These are phyloP conservation scores for Biscogniauxia marginata DNA, from an alignment of 2,329 filamentous ascomycete species.

Conservation along the genomic window DNA sequence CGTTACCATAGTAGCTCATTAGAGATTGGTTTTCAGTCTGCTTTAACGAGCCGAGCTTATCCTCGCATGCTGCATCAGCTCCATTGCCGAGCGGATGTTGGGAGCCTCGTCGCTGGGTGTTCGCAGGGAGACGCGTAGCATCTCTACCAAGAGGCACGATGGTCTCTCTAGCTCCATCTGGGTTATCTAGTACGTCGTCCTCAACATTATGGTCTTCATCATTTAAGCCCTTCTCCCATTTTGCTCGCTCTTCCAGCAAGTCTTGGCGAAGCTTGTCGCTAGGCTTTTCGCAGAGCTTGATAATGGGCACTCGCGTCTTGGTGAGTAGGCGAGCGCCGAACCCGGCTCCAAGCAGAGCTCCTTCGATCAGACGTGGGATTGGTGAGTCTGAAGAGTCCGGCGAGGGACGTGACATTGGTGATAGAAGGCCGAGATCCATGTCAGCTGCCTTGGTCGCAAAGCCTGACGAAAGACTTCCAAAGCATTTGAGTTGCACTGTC, in stretches of 20 bases:
- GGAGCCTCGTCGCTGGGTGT: slow-evolving; percentile 5
- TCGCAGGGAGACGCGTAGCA: slow-evolving; percentile 1
- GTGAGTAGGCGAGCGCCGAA: slow-evolving; percentile 76
- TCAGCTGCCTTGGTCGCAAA: slow-evolving; percentile 88
- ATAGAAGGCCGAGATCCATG: slow-evolving; percentile 81
- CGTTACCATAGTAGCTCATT: slow-evolving; percentile 45
- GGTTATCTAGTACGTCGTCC: slow-evolving; percentile 32
- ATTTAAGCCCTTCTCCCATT: slow-evolving; percentile 64
- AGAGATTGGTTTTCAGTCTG: slow-evolving; percentile 44
- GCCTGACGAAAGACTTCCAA: slow-evolving; percentile 79
- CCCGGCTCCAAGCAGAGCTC: slow-evolving; percentile 67
- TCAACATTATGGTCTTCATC: slow-evolving; percentile 39
- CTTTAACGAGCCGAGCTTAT: slow-evolving; percentile 34
- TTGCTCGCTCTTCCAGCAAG: slow-evolving; percentile 63
- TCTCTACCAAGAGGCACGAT: slow-evolving; percentile 2
- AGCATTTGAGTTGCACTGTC: slow-evolving; percentile 70
- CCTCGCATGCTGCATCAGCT: slow-evolving; percentile 8
- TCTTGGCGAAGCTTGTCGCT: slow-evolving; percentile 57
- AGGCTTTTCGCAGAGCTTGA: slow-evolving; percentile 79
- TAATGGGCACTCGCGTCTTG: slow-evolving; percentile 78
- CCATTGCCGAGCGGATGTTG: slow-evolving; percentile 3
- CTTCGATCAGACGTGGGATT: slow-evolving; percentile 74
- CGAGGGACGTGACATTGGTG: slow-evolving; percentile 55
- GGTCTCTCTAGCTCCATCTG: slow-evolving; percentile 12
- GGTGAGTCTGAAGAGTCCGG: slow-evolving; percentile 55